Evolutionary conservation across 1,284 basidiomycete species (phyloP).

Genomic region (Agroathelia rolfsii): DNA sequence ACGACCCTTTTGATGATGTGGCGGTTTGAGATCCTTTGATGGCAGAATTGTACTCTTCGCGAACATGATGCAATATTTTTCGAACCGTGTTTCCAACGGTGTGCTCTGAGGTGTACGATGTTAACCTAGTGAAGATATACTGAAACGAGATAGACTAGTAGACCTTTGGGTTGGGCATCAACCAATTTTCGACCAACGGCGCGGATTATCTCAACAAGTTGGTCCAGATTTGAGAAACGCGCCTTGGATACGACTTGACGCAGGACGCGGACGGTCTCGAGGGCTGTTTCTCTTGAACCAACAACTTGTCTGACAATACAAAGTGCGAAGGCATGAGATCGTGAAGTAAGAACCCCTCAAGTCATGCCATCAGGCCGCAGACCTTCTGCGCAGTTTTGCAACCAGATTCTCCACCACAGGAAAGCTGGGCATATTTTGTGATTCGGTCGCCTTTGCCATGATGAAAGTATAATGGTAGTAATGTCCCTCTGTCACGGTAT

Average conservation of each 20-base stretch:
- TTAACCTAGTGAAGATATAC: slow-evolving; percentile 3
- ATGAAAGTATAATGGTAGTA: no score
- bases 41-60: slow-evolving; percentile 83
- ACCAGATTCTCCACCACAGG: slow-evolving; percentile 58
- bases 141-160: slow-evolving; percentile 9
- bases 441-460: slow-evolving; percentile 31
- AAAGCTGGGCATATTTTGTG: slow-evolving; percentile 29
- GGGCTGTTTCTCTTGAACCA: slow-evolving; percentile 79
- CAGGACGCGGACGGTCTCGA: slow-evolving; percentile 83
- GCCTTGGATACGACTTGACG: slow-evolving; percentile 85
- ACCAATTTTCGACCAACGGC: slow-evolving; percentile 72
- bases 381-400: slow-evolving; percentile 59
- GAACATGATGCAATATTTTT: slow-evolving; percentile 83
- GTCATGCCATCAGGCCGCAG: slow-evolving; percentile 20
- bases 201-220: slow-evolving; percentile 76
- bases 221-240: slow-evolving; percentile 79
- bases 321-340: slow-evolving; percentile 8
- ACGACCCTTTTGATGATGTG: slow-evolving; percentile 30
- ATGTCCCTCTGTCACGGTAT: no score
- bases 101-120: slow-evolving; percentile 51
- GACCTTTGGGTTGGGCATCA: slow-evolving; percentile 90
- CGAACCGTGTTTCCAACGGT: slow-evolving; percentile 91
- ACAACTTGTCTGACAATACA: slow-evolving; percentile 62
- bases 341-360: slow-evolving; percentile 6
- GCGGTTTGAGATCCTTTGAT: slow-evolving; percentile 29